Percentiles rank a stretch among this genome's conserved stretches.
Conservation (phyloP, 1,284 basidiomycete species). For the Ceratobasidium sp. region DNA sequence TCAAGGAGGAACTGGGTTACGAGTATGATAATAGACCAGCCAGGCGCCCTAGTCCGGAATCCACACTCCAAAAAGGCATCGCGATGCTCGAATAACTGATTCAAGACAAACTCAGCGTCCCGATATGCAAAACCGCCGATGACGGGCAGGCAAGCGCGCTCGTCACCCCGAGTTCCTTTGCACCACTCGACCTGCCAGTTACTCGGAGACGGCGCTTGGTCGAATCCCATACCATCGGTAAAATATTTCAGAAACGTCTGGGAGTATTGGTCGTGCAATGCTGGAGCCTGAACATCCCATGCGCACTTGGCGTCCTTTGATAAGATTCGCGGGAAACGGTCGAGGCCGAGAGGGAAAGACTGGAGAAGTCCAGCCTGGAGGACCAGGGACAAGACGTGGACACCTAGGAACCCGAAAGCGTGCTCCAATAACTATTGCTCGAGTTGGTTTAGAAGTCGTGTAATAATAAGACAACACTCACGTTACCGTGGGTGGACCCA, state of each 20-base stretch:
- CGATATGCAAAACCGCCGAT: neutral
- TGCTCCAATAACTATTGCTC: neutral
- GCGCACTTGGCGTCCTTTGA: neutral
- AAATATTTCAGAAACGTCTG: neutral
- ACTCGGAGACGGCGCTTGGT: neutral
- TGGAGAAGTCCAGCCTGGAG: neutral
- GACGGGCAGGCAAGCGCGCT: conserved; percentile 1
- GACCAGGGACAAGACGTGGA: neutral
- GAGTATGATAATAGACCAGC: neutral
- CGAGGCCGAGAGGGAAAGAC: neutral
- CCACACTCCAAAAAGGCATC: neutral
- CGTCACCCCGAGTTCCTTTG: neutral
- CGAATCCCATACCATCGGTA: neutral
- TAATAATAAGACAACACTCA: neutral
- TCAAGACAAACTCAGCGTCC: neutral
- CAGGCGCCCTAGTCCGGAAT: neutral
- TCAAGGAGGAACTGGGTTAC: neutral
- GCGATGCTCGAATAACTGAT: neutral
- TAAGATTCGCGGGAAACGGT: neutral
- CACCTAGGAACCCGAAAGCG: neutral
- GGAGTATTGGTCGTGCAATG: neutral
- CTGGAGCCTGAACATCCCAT: neutral
- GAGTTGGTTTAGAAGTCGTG: neutral
- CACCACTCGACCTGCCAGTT: conserved; percentile 1
- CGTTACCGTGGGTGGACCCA: neutral